Evolutionary conservation across 148 eudicot species (phyloP).

Genomic region (Rhododendron henanense): DNA sequence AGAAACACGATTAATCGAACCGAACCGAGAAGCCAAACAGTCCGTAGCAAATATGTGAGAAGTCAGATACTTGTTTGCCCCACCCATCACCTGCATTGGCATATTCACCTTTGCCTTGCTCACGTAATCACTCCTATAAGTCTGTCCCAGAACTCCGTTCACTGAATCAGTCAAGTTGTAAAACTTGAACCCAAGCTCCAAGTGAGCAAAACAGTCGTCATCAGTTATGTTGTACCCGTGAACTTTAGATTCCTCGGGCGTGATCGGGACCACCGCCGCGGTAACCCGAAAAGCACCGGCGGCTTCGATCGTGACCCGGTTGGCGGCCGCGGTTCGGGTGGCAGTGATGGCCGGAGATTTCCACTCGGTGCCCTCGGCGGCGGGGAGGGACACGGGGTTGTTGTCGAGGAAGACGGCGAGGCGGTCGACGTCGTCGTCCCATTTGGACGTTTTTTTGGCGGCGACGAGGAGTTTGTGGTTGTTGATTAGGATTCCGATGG

Average conservation of each 20-base stretch:
- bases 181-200: constrained; percentile 16
- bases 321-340: constrained; percentile 5
- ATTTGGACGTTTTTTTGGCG: constrained; percentile 3
- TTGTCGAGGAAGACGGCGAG: neutral
- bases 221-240: constrained; percentile 8
- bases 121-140: constrained; percentile 13
- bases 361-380: constrained; percentile 6
- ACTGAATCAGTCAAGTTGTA: constrained; percentile 6
- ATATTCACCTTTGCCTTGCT: constrained; percentile 12
- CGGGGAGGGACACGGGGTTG: neutral
- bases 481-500: constrained; percentile 25
- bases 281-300: neutral
- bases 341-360: neutral
- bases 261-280: constrained; percentile 12
- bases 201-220: constrained; percentile 15
- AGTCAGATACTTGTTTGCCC: neutral
- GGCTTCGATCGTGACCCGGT: constrained; percentile 1
- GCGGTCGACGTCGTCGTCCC: constrained; percentile 12
- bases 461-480: constrained; percentile 13
- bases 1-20: neutral
- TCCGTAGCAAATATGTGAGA: constrained; percentile 14
- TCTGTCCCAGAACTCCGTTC: constrained; percentile 18
- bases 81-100: constrained; percentile 19
- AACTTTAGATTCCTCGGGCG: constrained; percentile 8
- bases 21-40: constrained; percentile 10